Percentiles rank a stretch among this genome's conserved stretches.
phyloP scores from a whole-genome alignment of 805 yeast species.

The Blastobotrys terrestris region DNA sequence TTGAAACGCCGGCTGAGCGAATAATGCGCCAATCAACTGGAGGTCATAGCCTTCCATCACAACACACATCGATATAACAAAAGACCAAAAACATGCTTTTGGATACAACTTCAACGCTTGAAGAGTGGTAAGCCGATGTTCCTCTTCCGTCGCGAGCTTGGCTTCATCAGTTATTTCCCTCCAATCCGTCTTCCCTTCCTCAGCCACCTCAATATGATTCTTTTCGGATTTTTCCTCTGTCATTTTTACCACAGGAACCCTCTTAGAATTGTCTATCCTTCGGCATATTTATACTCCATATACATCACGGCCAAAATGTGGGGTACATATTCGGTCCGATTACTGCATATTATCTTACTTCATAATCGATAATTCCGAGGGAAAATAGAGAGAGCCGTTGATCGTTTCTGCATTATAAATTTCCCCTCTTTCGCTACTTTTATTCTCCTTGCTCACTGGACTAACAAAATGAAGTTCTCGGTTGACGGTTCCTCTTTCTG shows the following conservation, averaged over 20 bases:
- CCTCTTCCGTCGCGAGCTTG: neutral
- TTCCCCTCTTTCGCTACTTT: too few species aligned
- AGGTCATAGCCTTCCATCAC: constrained; percentile 50
- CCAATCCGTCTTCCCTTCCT: neutral
- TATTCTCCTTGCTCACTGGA: too few species aligned
- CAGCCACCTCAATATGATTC: neutral
- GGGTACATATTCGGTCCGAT: too few species aligned
- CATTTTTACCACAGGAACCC: too few species aligned
- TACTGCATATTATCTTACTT: too few species aligned
- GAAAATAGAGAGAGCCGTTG: too few species aligned
- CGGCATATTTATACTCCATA: too few species aligned
- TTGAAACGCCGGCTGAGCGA: constrained; percentile 40
- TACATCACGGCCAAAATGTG: too few species aligned
- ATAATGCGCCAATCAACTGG: constrained; percentile 36
- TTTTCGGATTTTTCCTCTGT: neutral
- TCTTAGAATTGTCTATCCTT: too few species aligned
- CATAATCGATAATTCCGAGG: too few species aligned
- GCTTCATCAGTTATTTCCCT: neutral
- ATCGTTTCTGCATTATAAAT: too few species aligned
- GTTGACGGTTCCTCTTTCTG: constrained; percentile 12
- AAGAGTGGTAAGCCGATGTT: neutral
- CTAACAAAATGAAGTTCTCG: neutral
- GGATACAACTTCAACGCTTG: constrained; percentile 29
- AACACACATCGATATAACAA: constrained; percentile 38
- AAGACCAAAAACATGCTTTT: constrained; percentile 42